Evolutionary conservation across 1,284 basidiomycete genomes (phyloP), one percentile per base, ranked within the genome.

Genomic region (Heterobasidion parviporum): DNA sequence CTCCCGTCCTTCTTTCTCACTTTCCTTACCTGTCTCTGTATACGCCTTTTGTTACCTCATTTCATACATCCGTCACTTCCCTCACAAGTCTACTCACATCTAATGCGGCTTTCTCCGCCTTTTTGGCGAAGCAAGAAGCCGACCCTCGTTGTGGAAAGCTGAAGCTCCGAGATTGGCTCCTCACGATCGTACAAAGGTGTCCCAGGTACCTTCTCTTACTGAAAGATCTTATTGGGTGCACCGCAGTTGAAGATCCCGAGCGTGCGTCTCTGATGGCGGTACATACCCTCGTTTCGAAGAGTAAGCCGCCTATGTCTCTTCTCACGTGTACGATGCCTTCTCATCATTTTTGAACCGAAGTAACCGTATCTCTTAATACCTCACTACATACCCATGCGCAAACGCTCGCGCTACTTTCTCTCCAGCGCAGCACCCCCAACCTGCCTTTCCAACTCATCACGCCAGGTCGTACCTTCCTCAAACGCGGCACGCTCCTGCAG

Each of bases 151-250:
- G 88, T 64, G 80, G 81, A 47, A 83, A 82, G 67, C 75, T 94
- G 50, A 86, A 85, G 60, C 73, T 94, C 33, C 74, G 84, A 12
- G 89, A 92, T 62, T 92, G 92, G 85, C 76, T 94, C n/a, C 74
- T 94, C 55, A 90, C 85, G 6, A 83, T 92, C 51, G 86, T 94
- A 1, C 92, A 94, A 70, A 78, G 92, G 50, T 92, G 92, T 67
- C 92, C 92, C 9, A 78, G 92, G 56, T 94, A 94, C 65, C 74
- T 92, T 6, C 75, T 94, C 12, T 72, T 94, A 6, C 77, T 94
- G 52, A 87, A 85, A 68, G 92, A 94, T 63, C 74, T 94, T 34
- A 80, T 92, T 20, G 67, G 69, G 12, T 81, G 80, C 60, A 90
- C 87, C 2, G 77, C 81, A 47, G 68, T 73, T 6, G 80, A 81